These are phyloP conservation scores for Coccomyxa sp. DNA, from an alignment of 139 green algal species.

Conservation along the genomic window DNA sequence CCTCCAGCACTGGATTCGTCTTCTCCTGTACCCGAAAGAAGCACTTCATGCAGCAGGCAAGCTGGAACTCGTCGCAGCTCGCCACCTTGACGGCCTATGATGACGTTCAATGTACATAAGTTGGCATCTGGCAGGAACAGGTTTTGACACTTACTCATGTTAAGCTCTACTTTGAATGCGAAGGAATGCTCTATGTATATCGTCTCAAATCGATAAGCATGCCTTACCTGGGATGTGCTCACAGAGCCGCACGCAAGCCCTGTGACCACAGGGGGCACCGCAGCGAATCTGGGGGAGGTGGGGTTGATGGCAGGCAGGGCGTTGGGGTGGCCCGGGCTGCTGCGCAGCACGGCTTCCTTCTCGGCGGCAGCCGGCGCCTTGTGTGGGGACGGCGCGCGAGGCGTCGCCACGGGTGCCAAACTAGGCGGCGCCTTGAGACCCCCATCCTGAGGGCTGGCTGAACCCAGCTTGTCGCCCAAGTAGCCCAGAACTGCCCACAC, in stretches of 20 bases:
- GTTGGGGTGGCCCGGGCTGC: too few species aligned
- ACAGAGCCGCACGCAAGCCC: not conserved
- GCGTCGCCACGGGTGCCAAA: not conserved
- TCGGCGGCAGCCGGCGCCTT: too few species aligned
- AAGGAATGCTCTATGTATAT: not conserved
- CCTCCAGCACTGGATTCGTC: not conserved
- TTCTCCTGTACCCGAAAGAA: not conserved
- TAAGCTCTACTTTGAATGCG: not conserved
- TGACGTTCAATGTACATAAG: not conserved
- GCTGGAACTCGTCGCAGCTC: not conserved
- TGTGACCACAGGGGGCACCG: not conserved
- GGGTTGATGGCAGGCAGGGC: not conserved
- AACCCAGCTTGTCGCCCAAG: not conserved
- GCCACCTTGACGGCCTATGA: not conserved
- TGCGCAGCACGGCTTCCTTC: too few species aligned
- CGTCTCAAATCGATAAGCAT: not conserved
- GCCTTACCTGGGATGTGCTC: not conserved
- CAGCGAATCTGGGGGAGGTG: not conserved
- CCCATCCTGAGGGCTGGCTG: not conserved
- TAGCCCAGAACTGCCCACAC: not conserved
- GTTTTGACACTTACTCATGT: not conserved
- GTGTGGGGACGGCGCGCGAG: not conserved
- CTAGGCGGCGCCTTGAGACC: not conserved
- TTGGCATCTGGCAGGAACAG: not conserved
- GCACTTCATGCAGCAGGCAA: not conserved